A percentile compares a stretch with the other conserved stretches of the same genome.
These are phyloP conservation scores for Myxozyma sirexii DNA, from an alignment of 805 yeast genomes.

Conservation along the genomic window DNA sequence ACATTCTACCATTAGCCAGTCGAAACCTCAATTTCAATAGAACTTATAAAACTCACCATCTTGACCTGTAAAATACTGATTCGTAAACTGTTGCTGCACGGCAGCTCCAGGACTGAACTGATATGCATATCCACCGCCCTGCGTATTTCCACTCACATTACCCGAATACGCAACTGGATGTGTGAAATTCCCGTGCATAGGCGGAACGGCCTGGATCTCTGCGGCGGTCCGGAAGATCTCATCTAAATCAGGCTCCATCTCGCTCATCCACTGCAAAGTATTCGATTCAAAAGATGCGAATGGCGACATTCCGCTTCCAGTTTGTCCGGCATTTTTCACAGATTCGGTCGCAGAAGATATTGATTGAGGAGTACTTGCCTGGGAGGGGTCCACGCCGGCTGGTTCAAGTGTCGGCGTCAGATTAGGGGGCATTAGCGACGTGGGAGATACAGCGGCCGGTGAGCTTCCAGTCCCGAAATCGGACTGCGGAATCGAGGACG, in stretches of 20 bases:
- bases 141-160: constrained; percentile 31
- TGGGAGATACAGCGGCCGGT: constrained; percentile 17
- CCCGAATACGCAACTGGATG: constrained; percentile 35
- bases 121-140: constrained; percentile 35
- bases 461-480: constrained; percentile 7
- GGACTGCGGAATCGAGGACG: background rate
- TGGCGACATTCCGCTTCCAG: constrained; percentile 29
- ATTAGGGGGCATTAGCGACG: constrained; percentile 7
- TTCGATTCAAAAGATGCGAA: constrained; percentile 35
- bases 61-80: constrained; percentile 1
- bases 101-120: constrained; percentile 35
- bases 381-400: constrained; percentile 7
- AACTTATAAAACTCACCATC: constrained; percentile 4
- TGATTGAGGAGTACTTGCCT: constrained; percentile 30
- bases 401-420: background rate
- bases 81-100: constrained; percentile 17
- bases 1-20: background rate
- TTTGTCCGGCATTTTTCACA: background rate
- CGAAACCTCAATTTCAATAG: background rate
- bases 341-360: constrained; percentile 22
- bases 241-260: constrained; percentile 36
- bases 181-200: constrained; percentile 31
- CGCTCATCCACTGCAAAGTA: constrained; percentile 35
- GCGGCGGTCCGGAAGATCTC: constrained; percentile 36
- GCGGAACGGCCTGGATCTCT: constrained; percentile 34